These are phyloP conservation scores for Diaporthe citriasiana DNA, from an alignment of 2,329 filamentous ascomycete genomes.

Conservation along the genomic window DNA sequence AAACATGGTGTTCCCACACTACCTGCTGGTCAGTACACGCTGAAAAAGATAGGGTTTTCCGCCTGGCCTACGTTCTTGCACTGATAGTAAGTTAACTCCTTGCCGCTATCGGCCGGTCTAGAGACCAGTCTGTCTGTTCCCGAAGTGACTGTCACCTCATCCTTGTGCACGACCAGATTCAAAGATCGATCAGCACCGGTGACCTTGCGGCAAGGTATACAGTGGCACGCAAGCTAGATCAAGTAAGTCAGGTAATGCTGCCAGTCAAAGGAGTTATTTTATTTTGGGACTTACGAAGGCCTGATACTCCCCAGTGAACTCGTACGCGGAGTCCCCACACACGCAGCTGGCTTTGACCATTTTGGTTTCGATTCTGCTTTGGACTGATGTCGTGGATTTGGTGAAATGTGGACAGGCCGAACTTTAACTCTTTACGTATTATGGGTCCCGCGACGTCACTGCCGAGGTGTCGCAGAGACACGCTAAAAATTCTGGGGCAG, in stretches of 20 bases:
- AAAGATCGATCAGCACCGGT: slow-evolving; percentile 34
- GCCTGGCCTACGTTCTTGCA: slow-evolving; percentile 25
- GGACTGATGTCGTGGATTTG: not conserved
- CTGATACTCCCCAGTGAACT: slow-evolving; percentile 33
- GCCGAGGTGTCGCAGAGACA: not conserved
- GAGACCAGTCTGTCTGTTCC: slow-evolving; percentile 30
- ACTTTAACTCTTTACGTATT: slow-evolving; percentile 1
- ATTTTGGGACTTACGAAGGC: slow-evolving; percentile 13
- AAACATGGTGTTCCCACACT: slow-evolving; percentile 38
- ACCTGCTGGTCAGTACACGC: not conserved
- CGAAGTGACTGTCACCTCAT: slow-evolving; percentile 23
- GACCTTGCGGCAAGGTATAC: slow-evolving; percentile 38
- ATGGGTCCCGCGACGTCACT: slow-evolving; percentile 9
- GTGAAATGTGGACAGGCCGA: not conserved
- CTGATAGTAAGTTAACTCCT: slow-evolving; percentile 29
- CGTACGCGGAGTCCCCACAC: slow-evolving; percentile 32
- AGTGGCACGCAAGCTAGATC: slow-evolving; percentile 32
- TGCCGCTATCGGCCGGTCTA: slow-evolving; percentile 35
- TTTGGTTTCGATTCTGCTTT: not conserved
- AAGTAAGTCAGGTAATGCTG: not conserved
- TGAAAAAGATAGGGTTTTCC: not conserved
- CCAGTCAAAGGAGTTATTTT: too few relatives aligned
- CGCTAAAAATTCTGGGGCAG: slow-evolving; percentile 1
- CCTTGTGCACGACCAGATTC: slow-evolving; percentile 30
- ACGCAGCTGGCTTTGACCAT: slow-evolving; percentile 39